phyloP scores from a whole-genome alignment of 306 rosid genomes.

The Rosa rugosa region DNA sequence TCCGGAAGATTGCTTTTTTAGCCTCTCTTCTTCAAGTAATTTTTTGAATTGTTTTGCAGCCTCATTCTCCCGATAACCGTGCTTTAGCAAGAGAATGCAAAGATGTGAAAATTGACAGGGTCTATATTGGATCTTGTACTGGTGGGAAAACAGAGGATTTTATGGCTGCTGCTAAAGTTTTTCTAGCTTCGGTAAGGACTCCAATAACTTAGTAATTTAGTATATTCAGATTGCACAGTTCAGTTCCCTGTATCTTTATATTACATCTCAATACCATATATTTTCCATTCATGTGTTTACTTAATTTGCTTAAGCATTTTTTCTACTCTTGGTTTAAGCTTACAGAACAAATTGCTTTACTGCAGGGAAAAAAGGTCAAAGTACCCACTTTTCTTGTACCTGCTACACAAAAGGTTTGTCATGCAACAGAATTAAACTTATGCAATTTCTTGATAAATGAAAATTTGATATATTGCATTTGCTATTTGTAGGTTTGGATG shows the following conservation, averaged over 20 bases:
- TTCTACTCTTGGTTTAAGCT: neutral
- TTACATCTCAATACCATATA: neutral
- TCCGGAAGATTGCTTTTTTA: neutral
- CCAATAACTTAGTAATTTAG: neutral
- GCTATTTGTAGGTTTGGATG: constrained; percentile 78
- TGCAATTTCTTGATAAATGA: constrained; percentile 7
- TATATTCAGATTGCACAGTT: neutral
- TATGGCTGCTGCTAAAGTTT: constrained; percentile 80
- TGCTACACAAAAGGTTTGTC: constrained; percentile 90
- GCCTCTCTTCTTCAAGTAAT: constrained; percentile 19
- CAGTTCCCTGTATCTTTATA: neutral
- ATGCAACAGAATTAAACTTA: constrained; percentile 4
- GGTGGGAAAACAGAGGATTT: constrained; percentile 92
- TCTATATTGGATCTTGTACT: constrained; percentile 93
- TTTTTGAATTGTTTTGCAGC: constrained; percentile 50
- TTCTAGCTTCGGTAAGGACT: constrained; percentile 69
- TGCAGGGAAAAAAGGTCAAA: constrained; percentile 88
- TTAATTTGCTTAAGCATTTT: neutral
- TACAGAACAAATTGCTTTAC: constrained; percentile 17
- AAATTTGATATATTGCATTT: neutral
- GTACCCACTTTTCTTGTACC: constrained; percentile 98
- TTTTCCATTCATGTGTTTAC: neutral
- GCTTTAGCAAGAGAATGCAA: constrained; percentile 95
- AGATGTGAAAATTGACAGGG: constrained; percentile 92
- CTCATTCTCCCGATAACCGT: constrained; percentile 95